Evolutionary conservation across 1,284 basidiomycete species (phyloP), one percentile per base, ranked within the genome.

Genomic region (Pholiota adiposa): DNA sequence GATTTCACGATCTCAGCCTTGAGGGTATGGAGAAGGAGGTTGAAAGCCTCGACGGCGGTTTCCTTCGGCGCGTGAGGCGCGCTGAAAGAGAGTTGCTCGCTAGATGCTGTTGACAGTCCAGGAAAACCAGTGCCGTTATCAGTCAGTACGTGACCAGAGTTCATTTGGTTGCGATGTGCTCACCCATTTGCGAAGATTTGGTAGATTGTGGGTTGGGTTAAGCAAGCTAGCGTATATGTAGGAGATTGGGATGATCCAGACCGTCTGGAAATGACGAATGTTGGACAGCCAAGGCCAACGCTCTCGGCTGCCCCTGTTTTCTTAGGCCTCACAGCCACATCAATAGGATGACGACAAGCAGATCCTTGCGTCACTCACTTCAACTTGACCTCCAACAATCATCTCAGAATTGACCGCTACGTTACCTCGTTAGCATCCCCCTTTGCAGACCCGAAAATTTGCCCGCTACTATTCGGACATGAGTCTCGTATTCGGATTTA

Each of bases 11-110:
- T 84, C 67, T 83, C 86, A 14, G 73, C 55, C 73, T 88, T 90
- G 79, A 92, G 88, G 19, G 69, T 70, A 34, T 71, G 74, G 31
- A 84, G 72, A 58, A 88, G 77, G 54, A 70, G 59, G 43, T 79
- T 76, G 76, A 91, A 92, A 0, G 88, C 89, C 52, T 86, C 82
- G 60, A 89, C 73, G 9, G 87, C 83, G 64, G 84, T 88, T 46
- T 71, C 70, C 31, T 77, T 73, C 4, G 90, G 90, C 5, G 72
- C 2, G 68, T 92, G 89, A 0, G 87, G 76, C 1, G 72, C 79
- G 69, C 85, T 88, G 62, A 91, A 74, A 44, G 70, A 70, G 33
- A 91, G 73, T 57, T 79, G 72, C 63, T 90, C 87, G 53, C 67
- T 67, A 38, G 86, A 79, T 31, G 89, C 89, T 91, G 63, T 27